These are phyloP conservation scores for Aspergillus fischeri DNA, from an alignment of 2,329 filamentous ascomycete species.

Conservation along the genomic window DNA sequence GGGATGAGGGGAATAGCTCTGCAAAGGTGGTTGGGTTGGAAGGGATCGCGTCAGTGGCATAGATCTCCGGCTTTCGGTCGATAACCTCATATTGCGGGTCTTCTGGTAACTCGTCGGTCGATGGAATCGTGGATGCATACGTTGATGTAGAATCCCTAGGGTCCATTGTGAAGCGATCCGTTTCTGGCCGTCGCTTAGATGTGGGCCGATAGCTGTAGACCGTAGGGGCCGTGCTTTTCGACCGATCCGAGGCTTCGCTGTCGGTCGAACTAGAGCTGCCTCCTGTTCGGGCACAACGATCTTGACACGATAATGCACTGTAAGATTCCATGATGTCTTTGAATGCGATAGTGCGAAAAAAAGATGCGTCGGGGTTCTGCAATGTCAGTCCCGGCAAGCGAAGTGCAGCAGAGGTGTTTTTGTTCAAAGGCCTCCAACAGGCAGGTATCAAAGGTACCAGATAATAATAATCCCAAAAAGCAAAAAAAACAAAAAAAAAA, in stretches of 20 bases:
- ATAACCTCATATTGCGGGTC: conserved; percentile 50
- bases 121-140: conserved; percentile 69
- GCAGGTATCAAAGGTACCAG: background rate
- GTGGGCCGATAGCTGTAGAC: conserved; percentile 31
- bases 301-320: conserved; percentile 21
- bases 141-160: conserved; percentile 66
- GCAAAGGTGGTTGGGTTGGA: conserved; percentile 80
- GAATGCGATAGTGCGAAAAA: conserved; percentile 3
- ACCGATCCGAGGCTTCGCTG: conserved; percentile 34
- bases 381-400: background rate
- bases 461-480: background rate
- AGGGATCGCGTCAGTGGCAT: conserved; percentile 64
- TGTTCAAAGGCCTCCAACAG: background rate
- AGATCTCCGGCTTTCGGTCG: conserved; percentile 52
- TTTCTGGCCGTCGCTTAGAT: conserved; percentile 20
- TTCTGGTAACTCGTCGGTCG: conserved; percentile 53
- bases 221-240: conserved; percentile 39
- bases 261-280: conserved; percentile 36
- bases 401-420: background rate
- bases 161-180: conserved; percentile 14
- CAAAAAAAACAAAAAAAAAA: background rate
- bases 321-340: conserved; percentile 26
- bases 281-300: conserved; percentile 16
- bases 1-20: conserved; percentile 78
- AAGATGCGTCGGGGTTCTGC: background rate